Conservation (phyloP, 768 basidiomycete species). For the Leccinum broughii region DNA sequence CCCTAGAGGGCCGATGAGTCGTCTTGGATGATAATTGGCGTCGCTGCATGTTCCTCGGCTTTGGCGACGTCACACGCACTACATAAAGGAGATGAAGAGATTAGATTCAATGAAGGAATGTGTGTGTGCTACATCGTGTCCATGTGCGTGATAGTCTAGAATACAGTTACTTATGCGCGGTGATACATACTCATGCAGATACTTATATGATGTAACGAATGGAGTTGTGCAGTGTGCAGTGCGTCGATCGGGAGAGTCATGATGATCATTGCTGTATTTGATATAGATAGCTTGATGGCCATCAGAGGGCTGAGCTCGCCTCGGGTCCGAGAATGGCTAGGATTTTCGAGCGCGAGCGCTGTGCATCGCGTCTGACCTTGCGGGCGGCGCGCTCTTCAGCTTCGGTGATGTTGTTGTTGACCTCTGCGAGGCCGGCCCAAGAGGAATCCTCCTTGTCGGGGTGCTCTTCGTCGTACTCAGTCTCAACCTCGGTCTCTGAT, state of each 20-base stretch:
- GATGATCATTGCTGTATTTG: neutral
- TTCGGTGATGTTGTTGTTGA: neutral
- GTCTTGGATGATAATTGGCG: neutral
- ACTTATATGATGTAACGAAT: neutral
- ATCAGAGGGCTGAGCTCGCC: neutral
- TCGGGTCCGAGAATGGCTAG: conserved; percentile 12
- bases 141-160: neutral
- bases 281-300: neutral
- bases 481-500: neutral
- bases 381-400: conserved; percentile 5
- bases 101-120: neutral
- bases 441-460: neutral
- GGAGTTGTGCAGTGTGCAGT: neutral
- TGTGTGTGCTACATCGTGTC: neutral
- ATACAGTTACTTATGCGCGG: neutral
- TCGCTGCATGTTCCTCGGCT: neutral
- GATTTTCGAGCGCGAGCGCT: conserved; percentile 11
- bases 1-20: too few relatives aligned
- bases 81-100: neutral
- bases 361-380: conserved; percentile 11
- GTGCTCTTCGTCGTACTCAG: neutral
- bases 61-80: neutral
- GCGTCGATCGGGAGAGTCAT: neutral
- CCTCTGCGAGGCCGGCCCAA: neutral
- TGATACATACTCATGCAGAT: neutral